Conservation (phyloP, 1,284 basidiomycete species). For the Amylostereum areolatum region DNA sequence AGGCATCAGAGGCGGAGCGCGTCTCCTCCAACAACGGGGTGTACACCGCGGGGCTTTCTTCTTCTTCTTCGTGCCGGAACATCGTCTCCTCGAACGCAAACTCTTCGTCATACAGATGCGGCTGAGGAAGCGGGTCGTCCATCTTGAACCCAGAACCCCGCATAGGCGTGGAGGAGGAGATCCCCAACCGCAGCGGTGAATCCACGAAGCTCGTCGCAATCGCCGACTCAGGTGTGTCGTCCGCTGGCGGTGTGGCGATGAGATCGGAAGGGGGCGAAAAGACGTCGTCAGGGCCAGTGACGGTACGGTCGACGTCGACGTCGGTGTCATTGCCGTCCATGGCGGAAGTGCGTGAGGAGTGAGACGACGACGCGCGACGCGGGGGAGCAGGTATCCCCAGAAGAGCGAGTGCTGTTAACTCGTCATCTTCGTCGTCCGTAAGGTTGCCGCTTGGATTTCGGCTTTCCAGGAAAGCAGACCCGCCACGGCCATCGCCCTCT, state of each 20-base stretch:
- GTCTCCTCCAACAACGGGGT: too few relatives aligned
- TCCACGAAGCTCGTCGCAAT: neutral
- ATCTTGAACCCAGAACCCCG: too few relatives aligned
- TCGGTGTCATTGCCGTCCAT: constrained; percentile 4
- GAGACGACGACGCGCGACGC: neutral
- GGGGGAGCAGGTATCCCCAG: neutral
- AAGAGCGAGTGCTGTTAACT: neutral
- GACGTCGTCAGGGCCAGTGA: constrained; percentile 8
- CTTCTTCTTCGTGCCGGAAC: too few relatives aligned
- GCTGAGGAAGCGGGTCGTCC: too few relatives aligned
- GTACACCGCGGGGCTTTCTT: too few relatives aligned
- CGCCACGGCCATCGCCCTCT: too few relatives aligned
- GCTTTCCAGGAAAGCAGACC: too few relatives aligned
- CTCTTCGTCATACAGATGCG: too few relatives aligned
- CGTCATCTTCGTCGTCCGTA: neutral
- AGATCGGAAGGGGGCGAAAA: constrained; percentile 12
- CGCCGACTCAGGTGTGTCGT: neutral
- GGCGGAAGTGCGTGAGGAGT: neutral
- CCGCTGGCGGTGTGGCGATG: constrained; percentile 9
- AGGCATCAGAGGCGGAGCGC: too few relatives aligned
- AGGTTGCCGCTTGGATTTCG: too few relatives aligned
- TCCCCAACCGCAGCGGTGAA: neutral
- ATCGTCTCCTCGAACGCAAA: too few relatives aligned
- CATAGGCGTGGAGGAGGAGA: too few relatives aligned
- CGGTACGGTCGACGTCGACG: constrained; percentile 5